Percentiles rank a stretch among this genome's conserved stretches.
These are phyloP conservation scores for Termitomyces sp. DNA, from an alignment of 768 basidiomycete genomes.

Conservation along the genomic window DNA sequence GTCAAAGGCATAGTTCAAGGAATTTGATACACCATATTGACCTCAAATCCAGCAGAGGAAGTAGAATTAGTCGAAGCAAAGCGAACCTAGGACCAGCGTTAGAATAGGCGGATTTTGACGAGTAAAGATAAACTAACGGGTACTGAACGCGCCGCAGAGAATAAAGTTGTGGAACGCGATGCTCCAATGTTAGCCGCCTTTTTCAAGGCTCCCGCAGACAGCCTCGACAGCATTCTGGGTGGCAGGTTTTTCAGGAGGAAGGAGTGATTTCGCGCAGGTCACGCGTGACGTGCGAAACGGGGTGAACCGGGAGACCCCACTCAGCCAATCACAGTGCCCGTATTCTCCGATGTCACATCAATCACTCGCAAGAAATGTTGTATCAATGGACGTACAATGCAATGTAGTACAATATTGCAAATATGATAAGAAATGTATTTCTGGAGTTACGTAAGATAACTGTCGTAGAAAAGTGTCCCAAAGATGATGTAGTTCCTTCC, in stretches of 20 bases:
- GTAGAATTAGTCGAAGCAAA: slow-evolving; percentile 66
- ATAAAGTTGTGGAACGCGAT: slow-evolving; percentile 36
- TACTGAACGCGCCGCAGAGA: slow-evolving; percentile 38
- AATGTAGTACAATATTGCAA: no score
- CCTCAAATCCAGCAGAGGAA: slow-evolving; percentile 55
- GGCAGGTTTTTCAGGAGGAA: slow-evolving; percentile 39
- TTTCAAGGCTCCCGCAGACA: slow-evolving; percentile 68
- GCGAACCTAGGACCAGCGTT: slow-evolving; percentile 44
- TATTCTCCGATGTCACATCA: slow-evolving; percentile 17
- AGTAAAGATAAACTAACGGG: slow-evolving; percentile 35
- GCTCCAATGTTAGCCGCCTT: slow-evolving; percentile 43
- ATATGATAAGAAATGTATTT: slow-evolving; percentile 4
- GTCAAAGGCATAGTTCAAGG: not conserved
- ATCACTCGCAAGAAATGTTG: not conserved
- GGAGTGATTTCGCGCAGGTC: slow-evolving; percentile 31
- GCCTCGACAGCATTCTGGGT: slow-evolving; percentile 77
- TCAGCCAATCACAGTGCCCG: slow-evolving; percentile 24
- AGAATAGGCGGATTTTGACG: slow-evolving; percentile 10
- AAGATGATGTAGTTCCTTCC: not conserved
- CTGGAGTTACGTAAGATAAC: slow-evolving; percentile 2
- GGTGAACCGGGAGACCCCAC: slow-evolving; percentile 40
- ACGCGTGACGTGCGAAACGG: slow-evolving; percentile 41
- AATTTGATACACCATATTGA: slow-evolving; percentile 25
- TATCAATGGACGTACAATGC: not conserved
- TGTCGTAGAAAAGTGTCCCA: slow-evolving; percentile 2